Conservation (phyloP, 768 basidiomycete genomes). For the Kwoniella shandongensis region DNA sequence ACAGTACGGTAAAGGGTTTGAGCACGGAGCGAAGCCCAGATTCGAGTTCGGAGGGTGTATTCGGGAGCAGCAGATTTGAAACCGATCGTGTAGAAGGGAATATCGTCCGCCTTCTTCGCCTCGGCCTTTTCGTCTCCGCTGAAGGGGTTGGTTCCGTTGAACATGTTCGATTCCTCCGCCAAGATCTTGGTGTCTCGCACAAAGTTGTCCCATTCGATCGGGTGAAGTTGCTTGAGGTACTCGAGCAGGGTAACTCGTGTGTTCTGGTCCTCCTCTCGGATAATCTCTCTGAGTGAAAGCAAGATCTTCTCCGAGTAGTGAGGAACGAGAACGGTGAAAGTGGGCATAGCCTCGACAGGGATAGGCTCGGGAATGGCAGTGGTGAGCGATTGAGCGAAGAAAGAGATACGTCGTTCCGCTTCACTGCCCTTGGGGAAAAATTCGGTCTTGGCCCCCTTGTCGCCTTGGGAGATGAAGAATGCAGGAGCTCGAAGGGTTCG, state of each 20-base stretch:
- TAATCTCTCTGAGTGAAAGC: constrained; percentile 94
- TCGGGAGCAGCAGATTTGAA: constrained; percentile 99
- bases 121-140: constrained; percentile 70
- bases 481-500: constrained; percentile 90
- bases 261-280: constrained; percentile 96
- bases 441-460: constrained; percentile 76
- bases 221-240: constrained; percentile 97
- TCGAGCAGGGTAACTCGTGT: constrained; percentile 95
- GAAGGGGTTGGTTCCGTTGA: constrained; percentile 68
- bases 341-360: constrained; percentile 99
- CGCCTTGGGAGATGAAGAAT: constrained; percentile 95
- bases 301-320: constrained; percentile 99
- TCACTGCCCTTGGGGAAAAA: constrained; percentile 96
- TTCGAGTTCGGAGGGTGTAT: constrained; percentile 95
- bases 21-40: constrained; percentile 97
- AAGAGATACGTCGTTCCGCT: constrained; percentile 95
- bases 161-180: constrained; percentile 89
- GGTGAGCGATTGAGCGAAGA: constrained; percentile 97
- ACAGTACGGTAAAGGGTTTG: constrained; percentile 98
- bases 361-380: constrained; percentile 90
- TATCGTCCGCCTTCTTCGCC: constrained; percentile 76
- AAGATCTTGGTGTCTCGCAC: constrained; percentile 99
- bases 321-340: constrained; percentile 95
- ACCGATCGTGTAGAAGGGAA: constrained; percentile 97
- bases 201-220: constrained; percentile 99